A percentile compares a stretch with the other conserved stretches of the same genome.
Conservation (phyloP, 331 rosid genomes). For the Spiraea crenata region DNA sequence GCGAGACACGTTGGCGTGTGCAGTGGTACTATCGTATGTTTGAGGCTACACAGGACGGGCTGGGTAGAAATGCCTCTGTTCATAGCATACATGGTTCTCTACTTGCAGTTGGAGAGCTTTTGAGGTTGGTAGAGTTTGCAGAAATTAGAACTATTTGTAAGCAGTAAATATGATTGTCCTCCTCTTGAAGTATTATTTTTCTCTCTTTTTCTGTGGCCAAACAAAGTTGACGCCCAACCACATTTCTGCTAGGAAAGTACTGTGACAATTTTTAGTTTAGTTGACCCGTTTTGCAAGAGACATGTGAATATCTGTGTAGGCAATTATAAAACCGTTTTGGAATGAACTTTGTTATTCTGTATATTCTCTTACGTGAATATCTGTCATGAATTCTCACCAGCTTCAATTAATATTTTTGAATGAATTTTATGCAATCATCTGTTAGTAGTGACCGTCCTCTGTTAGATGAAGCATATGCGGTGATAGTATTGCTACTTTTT, state of each 20-base stretch:
- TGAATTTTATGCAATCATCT: neutral
- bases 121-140: conserved; percentile 57
- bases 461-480: neutral
- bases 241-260: neutral
- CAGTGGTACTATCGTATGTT: conserved; percentile 99
- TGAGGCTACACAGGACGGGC: conserved; percentile 96
- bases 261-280: conserved; percentile 5
- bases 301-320: neutral
- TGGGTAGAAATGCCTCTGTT: conserved; percentile 91
- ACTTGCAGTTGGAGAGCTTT: conserved; percentile 99
- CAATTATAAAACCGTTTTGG: neutral
- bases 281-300: conserved; percentile 12
- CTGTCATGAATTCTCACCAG: conserved; percentile 4
- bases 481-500: neutral
- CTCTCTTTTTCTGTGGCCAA: neutral
- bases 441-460: neutral
- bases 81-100: conserved; percentile 97
- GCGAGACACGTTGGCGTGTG: conserved; percentile 99
- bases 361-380: neutral
- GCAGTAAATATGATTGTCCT: neutral
- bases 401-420: neutral
- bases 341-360: neutral
- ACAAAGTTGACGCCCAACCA: neutral
- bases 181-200: neutral
- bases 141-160: neutral